Evolutionary conservation across 257 asterid species (phyloP).

Genomic region (Solanum ossicruentum): DNA sequence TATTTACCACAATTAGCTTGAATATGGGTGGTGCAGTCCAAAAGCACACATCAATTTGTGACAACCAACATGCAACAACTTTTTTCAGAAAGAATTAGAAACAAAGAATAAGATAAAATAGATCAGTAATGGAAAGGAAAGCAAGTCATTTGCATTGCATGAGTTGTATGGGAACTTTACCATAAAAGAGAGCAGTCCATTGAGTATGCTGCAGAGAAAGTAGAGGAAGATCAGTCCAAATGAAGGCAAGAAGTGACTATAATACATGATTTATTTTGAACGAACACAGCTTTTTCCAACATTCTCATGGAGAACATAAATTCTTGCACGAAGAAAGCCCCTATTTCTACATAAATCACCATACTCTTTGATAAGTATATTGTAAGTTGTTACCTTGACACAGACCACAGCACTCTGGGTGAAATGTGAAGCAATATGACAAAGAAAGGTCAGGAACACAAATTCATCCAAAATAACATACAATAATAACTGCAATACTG

Average conservation of each 20-base stretch:
- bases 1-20: too few relatives aligned
- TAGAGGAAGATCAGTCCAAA: slow-evolving; percentile 18
- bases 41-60: too few relatives aligned
- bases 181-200: slow-evolving; percentile 98
- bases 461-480: neutral
- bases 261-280: neutral
- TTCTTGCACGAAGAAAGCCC: neutral
- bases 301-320: neutral
- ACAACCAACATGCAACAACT: too few relatives aligned
- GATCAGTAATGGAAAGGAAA: neutral
- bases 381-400: slow-evolving; percentile 19
- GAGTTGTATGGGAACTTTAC: slow-evolving; percentile 31
- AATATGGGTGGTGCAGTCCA: too few relatives aligned
- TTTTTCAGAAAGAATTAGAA: too few relatives aligned
- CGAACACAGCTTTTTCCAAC: neutral
- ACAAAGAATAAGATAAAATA: neutral
- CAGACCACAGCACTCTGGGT: slow-evolving; percentile 49
- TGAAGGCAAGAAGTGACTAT: neutral
- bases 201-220: slow-evolving; percentile 67
- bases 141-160: neutral
- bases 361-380: neutral
- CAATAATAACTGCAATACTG: neutral
- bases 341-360: neutral
- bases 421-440: slow-evolving; percentile 11
- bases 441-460: neutral